A percentile compares a stretch with the other conserved stretches of the same genome.
Conservation (phyloP, 2,329 filamentous ascomycete species). For the Stachybotrys chartarum region DNA sequence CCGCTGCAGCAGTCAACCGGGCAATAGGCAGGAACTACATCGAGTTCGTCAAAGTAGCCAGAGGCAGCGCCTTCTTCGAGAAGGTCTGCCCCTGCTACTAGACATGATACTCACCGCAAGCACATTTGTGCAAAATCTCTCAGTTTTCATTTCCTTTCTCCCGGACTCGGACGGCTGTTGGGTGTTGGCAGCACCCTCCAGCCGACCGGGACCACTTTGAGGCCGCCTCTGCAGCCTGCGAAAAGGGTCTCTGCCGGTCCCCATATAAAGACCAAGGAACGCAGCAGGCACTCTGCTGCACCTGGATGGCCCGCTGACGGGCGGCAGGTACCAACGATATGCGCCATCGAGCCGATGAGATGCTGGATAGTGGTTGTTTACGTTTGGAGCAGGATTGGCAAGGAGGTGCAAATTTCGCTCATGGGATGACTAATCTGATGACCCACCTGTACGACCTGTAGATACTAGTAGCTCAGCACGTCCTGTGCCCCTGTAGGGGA, state of each 20-base stretch:
- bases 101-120: not conserved
- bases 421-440: no score
- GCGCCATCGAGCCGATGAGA: not conserved
- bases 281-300: not conserved
- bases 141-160: not conserved
- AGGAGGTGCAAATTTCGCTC: no score
- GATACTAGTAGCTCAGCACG: no score
- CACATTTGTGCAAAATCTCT: not conserved
- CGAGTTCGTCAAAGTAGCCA: slow-evolving; percentile 5
- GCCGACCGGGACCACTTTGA: not conserved
- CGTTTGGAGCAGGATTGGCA: no score
- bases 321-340: not conserved
- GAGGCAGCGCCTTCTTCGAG: slow-evolving; percentile 5
- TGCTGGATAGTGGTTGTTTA: not conserved
- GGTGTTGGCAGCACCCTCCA: not conserved
- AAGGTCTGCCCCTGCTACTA: slow-evolving; percentile 7
- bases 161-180: not conserved
- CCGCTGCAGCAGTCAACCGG: no score
- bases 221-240: not conserved
- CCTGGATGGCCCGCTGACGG: not conserved
- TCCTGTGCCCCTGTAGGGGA: no score
- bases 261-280: slow-evolving; percentile 1
- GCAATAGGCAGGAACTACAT: slow-evolving; percentile 8
- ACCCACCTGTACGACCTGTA: no score
- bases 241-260: slow-evolving; percentile 1